A percentile compares a stretch with the other conserved stretches of the same genome.
phyloP scores from a whole-genome alignment of 2,329 filamentous ascomycete species.

The Penicillium digitatum region DNA sequence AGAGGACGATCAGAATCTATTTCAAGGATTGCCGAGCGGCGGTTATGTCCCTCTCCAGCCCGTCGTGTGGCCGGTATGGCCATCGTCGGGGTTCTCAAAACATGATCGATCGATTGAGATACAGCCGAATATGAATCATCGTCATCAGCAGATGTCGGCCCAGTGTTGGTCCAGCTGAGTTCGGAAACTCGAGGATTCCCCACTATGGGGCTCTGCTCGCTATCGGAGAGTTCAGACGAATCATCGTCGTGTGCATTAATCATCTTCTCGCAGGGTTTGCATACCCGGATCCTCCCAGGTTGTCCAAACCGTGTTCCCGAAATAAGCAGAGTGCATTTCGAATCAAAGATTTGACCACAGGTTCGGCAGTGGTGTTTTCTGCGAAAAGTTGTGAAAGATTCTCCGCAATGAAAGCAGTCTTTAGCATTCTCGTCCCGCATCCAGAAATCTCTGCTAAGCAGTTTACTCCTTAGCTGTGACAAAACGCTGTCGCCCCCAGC shows the following conservation, averaged over 20 bases:
- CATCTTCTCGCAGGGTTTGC: constrained; percentile 85
- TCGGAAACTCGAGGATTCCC: constrained; percentile 57
- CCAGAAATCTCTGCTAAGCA: constrained; percentile 95
- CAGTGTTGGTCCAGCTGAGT: constrained; percentile 50
- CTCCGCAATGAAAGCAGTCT: constrained; percentile 89
- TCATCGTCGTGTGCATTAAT: constrained; percentile 87
- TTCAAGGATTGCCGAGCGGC: constrained; percentile 84
- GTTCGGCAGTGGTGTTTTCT: constrained; percentile 93
- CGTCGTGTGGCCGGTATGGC: constrained; percentile 62
- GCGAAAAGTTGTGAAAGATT: constrained; percentile 86
- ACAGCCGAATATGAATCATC: constrained; percentile 46
- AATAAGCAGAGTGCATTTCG: constrained; percentile 90
- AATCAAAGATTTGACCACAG: constrained; percentile 98
- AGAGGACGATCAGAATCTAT: constrained; percentile 75
- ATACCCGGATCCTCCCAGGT: constrained; percentile 77
- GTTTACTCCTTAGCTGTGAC: constrained; percentile 72
- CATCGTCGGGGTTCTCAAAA: constrained; percentile 56
- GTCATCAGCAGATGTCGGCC: constrained; percentile 45
- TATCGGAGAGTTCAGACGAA: constrained; percentile 85
- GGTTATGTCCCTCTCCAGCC: constrained; percentile 69
- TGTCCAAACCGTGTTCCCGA: constrained; percentile 84
- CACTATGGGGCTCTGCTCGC: constrained; percentile 62
- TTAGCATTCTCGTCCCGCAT: constrained; percentile 99
- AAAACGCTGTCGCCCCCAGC: constrained; percentile 35
- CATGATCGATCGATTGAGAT: constrained; percentile 47